These are phyloP conservation scores for Echeveria elegans DNA, from an alignment of 164 flowering plant species.

Conservation along the genomic window DNA sequence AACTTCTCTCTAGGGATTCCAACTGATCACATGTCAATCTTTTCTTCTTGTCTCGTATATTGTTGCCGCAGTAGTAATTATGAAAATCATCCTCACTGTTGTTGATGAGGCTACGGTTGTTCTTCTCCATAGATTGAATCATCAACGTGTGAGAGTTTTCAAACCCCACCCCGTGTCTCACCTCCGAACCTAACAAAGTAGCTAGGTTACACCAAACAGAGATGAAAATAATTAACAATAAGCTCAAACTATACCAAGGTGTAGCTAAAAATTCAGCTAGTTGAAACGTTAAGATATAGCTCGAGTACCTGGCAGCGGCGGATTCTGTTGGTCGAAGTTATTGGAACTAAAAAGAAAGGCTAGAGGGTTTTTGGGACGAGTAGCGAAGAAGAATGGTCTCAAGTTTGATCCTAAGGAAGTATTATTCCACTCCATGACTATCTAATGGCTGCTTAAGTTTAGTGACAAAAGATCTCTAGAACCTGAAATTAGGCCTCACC, in stretches of 20 bases:
- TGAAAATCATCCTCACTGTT: not conserved
- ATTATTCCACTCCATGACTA: constrained; percentile 5
- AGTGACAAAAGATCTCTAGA: not conserved
- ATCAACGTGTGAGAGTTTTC: constrained; percentile 6
- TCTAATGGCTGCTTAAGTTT: no score
- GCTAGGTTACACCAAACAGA: constrained; percentile 4
- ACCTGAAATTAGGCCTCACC: no score
- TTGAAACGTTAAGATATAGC: not conserved
- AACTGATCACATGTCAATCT: constrained; percentile 54
- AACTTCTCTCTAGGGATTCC: constrained; percentile 66
- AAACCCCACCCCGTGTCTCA: constrained; percentile 12
- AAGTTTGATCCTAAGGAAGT: constrained; percentile 7
- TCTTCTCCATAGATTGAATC: constrained; percentile 14
- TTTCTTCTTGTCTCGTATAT: constrained; percentile 48
- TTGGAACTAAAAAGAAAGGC: constrained; percentile 33
- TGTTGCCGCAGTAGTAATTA: constrained; percentile 9
- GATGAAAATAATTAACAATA: not conserved
- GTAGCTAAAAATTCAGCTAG: not conserved
- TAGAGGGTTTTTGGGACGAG: constrained; percentile 27
- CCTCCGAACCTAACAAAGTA: constrained; percentile 16
- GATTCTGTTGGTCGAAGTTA: constrained; percentile 16
- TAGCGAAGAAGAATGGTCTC: constrained; percentile 23
- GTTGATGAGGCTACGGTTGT: not conserved
- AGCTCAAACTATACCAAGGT: not conserved
- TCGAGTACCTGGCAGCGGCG: constrained; percentile 16